A percentile compares a stretch with the other conserved stretches of the same genome.
These are phyloP conservation scores for Spatholobus suberectus DNA, from an alignment of 306 rosid species.

Conservation along the genomic window DNA sequence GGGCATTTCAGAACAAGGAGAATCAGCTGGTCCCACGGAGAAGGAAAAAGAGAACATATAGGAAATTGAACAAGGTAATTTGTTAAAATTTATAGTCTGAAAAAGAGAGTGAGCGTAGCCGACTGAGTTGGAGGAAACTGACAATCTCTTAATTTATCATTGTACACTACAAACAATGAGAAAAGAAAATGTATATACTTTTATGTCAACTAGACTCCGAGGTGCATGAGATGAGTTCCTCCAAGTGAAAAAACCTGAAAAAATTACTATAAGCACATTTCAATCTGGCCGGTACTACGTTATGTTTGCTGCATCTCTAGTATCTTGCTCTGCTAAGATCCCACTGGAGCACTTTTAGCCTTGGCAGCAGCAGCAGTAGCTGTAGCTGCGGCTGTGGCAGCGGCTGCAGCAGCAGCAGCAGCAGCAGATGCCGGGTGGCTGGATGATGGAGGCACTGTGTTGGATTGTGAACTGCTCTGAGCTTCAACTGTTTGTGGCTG, in stretches of 20 bases:
- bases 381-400: slow-evolving; percentile 67
- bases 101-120: neutral
- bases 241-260: slow-evolving; percentile 38
- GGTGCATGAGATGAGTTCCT: slow-evolving; percentile 19
- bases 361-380: slow-evolving; percentile 80
- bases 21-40: neutral
- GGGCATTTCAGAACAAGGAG: neutral
- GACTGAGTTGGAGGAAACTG: neutral
- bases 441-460: slow-evolving; percentile 7
- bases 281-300: slow-evolving; percentile 21
- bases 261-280: slow-evolving; percentile 62
- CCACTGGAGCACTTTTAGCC: slow-evolving; percentile 64
- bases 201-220: neutral
- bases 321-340: slow-evolving; percentile 54
- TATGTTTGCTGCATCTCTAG: neutral
- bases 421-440: neutral
- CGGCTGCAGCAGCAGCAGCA: slow-evolving; percentile 66
- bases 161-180: neutral
- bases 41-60: neutral
- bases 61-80: neutral
- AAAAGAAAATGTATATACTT: neutral
- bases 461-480: slow-evolving; percentile 64
- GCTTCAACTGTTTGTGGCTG: slow-evolving; percentile 39
- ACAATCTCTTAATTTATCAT: neutral
- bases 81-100: neutral